These are phyloP conservation scores for Ogataea populi-albae DNA, from an alignment of 805 yeast species.

Conservation along the genomic window DNA sequence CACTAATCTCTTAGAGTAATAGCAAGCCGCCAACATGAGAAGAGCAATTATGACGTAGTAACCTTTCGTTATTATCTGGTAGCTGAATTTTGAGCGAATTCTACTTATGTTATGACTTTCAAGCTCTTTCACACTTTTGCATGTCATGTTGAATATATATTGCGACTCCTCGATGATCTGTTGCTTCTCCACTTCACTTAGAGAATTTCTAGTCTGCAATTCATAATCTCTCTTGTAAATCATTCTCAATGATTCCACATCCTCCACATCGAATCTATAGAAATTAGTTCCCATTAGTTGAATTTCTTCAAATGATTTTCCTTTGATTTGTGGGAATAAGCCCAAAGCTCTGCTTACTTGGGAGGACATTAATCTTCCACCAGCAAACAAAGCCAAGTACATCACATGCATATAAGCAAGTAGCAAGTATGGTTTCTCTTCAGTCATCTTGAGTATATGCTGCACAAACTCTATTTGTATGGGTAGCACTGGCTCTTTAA, in stretches of 20 bases:
- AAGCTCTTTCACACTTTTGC: constrained; percentile 59
- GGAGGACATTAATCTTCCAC: constrained; percentile 72
- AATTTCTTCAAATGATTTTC: constrained; percentile 62
- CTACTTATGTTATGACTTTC: constrained; percentile 61
- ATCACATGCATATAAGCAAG: constrained; percentile 83
- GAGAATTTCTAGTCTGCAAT: constrained; percentile 65
- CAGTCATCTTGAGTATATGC: constrained; percentile 54
- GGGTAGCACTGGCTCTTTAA: constrained; percentile 53
- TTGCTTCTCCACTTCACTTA: constrained; percentile 67
- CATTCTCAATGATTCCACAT: constrained; percentile 62
- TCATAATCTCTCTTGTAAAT: constrained; percentile 75
- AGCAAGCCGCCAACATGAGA: constrained; percentile 33
- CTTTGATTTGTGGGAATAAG: constrained; percentile 70
- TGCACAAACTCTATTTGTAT: constrained; percentile 60
- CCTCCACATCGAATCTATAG: constrained; percentile 62
- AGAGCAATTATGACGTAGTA: constrained; percentile 42
- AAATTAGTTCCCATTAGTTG: constrained; percentile 64
- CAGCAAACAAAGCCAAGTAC: constrained; percentile 84
- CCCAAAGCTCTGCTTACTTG: constrained; percentile 64
- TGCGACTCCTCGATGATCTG: constrained; percentile 68
- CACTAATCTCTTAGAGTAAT: constrained; percentile 35
- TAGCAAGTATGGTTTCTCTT: constrained; percentile 64
- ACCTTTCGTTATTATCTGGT: constrained; percentile 51
- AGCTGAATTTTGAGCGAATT: constrained; percentile 53
- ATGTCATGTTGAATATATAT: constrained; percentile 62